These are phyloP conservation scores for Fraxinus anomala DNA, from an alignment of 257 asterid genomes.

Conservation along the genomic window DNA sequence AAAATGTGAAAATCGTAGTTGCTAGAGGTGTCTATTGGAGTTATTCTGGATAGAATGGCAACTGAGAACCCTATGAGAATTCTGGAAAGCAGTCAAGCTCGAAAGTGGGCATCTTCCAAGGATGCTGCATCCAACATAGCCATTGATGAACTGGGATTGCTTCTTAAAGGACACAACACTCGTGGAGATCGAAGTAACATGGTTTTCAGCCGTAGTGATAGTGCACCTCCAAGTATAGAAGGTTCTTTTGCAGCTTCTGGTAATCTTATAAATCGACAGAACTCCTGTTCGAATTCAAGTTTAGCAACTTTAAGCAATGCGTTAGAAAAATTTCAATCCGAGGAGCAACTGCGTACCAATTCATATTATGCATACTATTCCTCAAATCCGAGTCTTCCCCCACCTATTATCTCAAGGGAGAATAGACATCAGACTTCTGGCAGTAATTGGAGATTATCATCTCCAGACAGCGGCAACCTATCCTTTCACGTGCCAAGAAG, in stretches of 20 bases:
- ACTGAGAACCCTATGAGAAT: slow-evolving; percentile 85
- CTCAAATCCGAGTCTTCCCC: slow-evolving; percentile 49
- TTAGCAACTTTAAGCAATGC: slow-evolving; percentile 36
- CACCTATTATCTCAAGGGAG: slow-evolving; percentile 46
- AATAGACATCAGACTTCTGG: slow-evolving; percentile 37
- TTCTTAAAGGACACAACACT: slow-evolving; percentile 52
- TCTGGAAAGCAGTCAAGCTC: slow-evolving; percentile 52
- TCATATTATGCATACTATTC: slow-evolving; percentile 40
- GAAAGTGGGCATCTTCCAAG: slow-evolving; percentile 63
- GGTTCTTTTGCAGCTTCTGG: slow-evolving; percentile 68
- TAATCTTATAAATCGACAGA: slow-evolving; percentile 40
- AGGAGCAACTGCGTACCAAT: slow-evolving; percentile 40
- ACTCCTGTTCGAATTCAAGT: slow-evolving; percentile 32
- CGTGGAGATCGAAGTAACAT: slow-evolving; percentile 44
- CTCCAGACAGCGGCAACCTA: slow-evolving; percentile 44
- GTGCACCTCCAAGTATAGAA: slow-evolving; percentile 94
- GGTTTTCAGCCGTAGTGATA: slow-evolving; percentile 75
- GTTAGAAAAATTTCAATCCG: slow-evolving; percentile 36
- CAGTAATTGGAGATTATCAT: slow-evolving; percentile 43
- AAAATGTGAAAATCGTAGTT: slow-evolving; percentile 34
- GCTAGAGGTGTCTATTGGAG: slow-evolving; percentile 18
- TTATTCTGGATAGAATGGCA: slow-evolving; percentile 49
- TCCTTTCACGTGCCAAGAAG: slow-evolving; percentile 42
- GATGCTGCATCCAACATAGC: slow-evolving; percentile 45
- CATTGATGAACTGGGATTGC: slow-evolving; percentile 68